These are phyloP conservation scores for Boechera stricta DNA, from an alignment of 345 rosid genomes.

Conservation along the genomic window DNA sequence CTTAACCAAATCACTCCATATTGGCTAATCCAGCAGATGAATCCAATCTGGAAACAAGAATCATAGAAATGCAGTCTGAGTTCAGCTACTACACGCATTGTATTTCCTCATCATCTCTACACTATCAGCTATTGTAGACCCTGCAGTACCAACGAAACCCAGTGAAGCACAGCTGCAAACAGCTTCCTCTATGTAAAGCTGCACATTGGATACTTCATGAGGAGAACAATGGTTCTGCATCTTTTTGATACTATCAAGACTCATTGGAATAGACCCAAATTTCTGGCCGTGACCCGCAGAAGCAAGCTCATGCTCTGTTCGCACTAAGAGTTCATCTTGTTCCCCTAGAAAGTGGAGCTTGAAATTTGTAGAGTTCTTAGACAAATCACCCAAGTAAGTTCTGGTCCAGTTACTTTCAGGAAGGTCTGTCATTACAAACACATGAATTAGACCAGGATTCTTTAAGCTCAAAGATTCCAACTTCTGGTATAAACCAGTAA, in stretches of 20 bases:
- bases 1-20: constrained; percentile 20
- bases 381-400: constrained; percentile 77
- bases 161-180: constrained; percentile 96
- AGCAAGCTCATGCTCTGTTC: constrained; percentile 56
- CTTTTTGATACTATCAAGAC: constrained; percentile 40
- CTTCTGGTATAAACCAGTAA: constrained; percentile 64
- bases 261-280: constrained; percentile 48
- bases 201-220: constrained; percentile 54
- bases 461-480: constrained; percentile 58
- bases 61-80: constrained; percentile 15
- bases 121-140: constrained; percentile 89
- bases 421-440: constrained; percentile 94
- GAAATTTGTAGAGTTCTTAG: constrained; percentile 52
- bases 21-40: background rate
- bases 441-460: constrained; percentile 48
- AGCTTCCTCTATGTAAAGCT: constrained; percentile 77
- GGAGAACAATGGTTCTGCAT: constrained; percentile 55
- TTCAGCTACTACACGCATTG: constrained; percentile 51
- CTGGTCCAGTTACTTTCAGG: constrained; percentile 84
- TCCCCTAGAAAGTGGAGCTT: constrained; percentile 65
- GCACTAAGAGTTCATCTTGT: constrained; percentile 59
- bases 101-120: constrained; percentile 76
- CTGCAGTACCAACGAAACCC: constrained; percentile 90
- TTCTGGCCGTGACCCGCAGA: constrained; percentile 59
- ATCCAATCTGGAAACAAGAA: constrained; percentile 11